Evolutionary conservation across 2,329 filamentous ascomycete species (phyloP).

Genomic region (Cladosporium halotolerans): DNA sequence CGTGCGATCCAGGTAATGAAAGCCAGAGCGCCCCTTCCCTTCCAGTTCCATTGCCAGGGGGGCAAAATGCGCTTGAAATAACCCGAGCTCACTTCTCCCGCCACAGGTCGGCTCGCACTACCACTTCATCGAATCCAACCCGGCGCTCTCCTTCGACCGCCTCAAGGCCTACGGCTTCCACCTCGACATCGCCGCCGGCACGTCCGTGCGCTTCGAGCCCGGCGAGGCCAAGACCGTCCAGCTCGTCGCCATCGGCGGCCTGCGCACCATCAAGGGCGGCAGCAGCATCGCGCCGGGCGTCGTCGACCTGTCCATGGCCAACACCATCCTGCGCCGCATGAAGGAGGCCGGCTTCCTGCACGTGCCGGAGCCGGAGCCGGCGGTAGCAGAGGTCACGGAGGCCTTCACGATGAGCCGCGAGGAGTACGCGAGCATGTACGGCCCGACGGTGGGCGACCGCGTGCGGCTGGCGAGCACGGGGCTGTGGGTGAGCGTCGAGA

Average conservation of each 20-base stretch:
- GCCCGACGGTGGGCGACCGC: constrained; percentile 76
- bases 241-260: constrained; percentile 78
- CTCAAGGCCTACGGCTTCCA: constrained; percentile 71
- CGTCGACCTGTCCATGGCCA: constrained; percentile 52
- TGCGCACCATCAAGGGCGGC: constrained; percentile 70
- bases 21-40: too few species aligned
- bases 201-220: constrained; percentile 84
- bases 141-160: constrained; percentile 78
- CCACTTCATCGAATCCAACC: constrained; percentile 87
- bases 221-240: constrained; percentile 83
- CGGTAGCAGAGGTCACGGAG: constrained; percentile 48
- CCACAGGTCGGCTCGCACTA: constrained; percentile 74
- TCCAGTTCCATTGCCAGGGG: constrained; percentile 35
- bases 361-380: constrained; percentile 52
- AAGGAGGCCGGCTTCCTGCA: constrained; percentile 70
- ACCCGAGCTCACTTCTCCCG: too few species aligned
- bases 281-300: constrained; percentile 68
- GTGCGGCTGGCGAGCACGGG: constrained; percentile 77
- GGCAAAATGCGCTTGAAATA: too few species aligned
- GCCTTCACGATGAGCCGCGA: constrained; percentile 65
- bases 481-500: constrained; percentile 82
- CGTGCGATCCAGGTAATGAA: constrained; percentile 62
- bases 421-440: constrained; percentile 80
- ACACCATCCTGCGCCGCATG: constrained; percentile 60
- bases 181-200: constrained; percentile 80